Conservation (phyloP, 1,139 yeast genomes). For the Pichia sp. region DNA sequence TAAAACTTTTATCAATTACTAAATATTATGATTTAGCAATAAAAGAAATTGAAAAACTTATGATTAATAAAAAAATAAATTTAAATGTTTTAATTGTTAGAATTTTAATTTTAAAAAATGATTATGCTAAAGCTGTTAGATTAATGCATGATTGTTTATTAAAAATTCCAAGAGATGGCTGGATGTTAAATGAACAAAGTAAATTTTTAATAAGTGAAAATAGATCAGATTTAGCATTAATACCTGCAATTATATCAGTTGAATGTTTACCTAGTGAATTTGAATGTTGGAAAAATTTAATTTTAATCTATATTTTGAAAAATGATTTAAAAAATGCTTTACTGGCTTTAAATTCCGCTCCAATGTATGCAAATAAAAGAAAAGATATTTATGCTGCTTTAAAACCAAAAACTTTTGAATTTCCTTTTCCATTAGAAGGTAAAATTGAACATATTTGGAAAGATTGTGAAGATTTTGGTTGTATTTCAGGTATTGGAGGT, state of each 20-base stretch:
- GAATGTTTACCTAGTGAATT: constrained; percentile 81
- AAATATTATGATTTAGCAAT: constrained; percentile 56
- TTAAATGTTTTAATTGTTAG: constrained; percentile 53
- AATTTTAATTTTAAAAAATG: constrained; percentile 51
- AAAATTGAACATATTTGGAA: constrained; percentile 48
- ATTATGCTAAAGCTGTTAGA: constrained; percentile 73
- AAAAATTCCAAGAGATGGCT: constrained; percentile 55
- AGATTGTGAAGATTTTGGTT: constrained; percentile 32
- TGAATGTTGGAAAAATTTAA: constrained; percentile 72
- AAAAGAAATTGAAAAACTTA: constrained; percentile 42
- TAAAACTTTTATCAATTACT: constrained; percentile 59
- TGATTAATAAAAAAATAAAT: constrained; percentile 22
- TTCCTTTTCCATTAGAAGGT: constrained; percentile 79
- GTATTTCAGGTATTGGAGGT: constrained; percentile 54
- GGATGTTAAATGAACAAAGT: constrained; percentile 57
- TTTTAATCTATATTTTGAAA: constrained; percentile 61
- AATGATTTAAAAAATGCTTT: constrained; percentile 74
- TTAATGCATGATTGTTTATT: constrained; percentile 56
- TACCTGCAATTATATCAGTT: constrained; percentile 68
- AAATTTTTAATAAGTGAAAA: constrained; percentile 62
- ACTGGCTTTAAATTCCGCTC: constrained; percentile 81
- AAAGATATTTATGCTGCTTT: constrained; percentile 54
- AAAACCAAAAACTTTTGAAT: constrained; percentile 59
- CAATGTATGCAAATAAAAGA: constrained; percentile 74
- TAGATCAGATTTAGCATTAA: constrained; percentile 65